Evolutionary conservation across 2,329 filamentous ascomycete species (phyloP).

Genomic region (Beauveria sp.): DNA sequence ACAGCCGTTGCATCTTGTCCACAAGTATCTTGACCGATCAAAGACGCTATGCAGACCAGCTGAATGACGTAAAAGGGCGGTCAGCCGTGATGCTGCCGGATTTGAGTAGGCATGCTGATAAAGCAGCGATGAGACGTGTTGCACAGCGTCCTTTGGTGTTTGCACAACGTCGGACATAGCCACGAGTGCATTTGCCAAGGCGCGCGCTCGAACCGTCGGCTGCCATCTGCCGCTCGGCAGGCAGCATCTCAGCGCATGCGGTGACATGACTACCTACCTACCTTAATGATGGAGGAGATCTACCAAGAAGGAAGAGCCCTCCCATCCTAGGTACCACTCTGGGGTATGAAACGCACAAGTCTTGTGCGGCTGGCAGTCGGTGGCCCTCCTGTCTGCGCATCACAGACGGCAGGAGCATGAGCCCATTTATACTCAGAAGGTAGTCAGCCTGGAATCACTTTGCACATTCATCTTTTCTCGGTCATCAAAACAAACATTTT

Average conservation of each 20-base stretch:
- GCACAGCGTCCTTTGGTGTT: not conserved
- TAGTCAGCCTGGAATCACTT: not conserved
- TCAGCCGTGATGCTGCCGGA: not conserved
- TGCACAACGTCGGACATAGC: not conserved
- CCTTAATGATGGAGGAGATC: not conserved
- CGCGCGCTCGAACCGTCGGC: not conserved
- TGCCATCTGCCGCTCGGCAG: not conserved
- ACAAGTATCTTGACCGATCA: not conserved
- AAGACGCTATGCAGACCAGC: not conserved
- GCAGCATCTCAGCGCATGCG: not conserved
- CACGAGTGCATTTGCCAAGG: not conserved
- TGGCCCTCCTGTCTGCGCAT: not conserved
- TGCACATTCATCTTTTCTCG: not conserved
- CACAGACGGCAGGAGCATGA: conserved; percentile 1
- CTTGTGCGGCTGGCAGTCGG: not conserved
- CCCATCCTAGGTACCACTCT: not conserved
- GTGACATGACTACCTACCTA: not conserved
- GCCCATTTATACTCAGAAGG: not conserved
- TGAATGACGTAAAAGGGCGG: not conserved
- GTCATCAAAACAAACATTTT: not conserved
- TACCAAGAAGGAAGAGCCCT: no score
- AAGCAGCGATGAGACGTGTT: not conserved
- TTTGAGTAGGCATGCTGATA: not conserved
- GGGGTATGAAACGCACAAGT: not conserved
- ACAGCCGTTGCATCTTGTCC: not conserved